A percentile compares a stretch with the other conserved stretches of the same genome.
These are phyloP conservation scores for Trypanosoma melophagium DNA, from an alignment of 208 protist species.

Conservation along the genomic window DNA sequence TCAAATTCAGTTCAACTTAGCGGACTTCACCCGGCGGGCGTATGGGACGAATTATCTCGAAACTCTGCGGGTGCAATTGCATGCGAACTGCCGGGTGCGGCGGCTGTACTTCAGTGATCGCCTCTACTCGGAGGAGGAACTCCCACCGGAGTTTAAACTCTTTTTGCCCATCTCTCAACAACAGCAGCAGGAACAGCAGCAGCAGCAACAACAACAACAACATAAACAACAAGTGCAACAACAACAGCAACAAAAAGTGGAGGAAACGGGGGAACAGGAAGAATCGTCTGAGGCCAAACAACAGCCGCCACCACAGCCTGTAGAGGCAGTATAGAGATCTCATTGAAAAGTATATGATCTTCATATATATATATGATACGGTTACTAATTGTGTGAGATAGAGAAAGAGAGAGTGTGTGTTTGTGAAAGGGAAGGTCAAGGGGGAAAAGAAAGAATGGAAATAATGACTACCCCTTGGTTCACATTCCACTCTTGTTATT, in stretches of 20 bases:
- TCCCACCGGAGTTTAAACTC: slow-evolving; percentile 99
- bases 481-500: not conserved
- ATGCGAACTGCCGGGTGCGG: slow-evolving; percentile 99
- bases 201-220: slow-evolving; percentile 22
- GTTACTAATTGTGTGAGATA: too few species aligned
- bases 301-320: slow-evolving; percentile 11
- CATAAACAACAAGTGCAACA: slow-evolving; percentile 25
- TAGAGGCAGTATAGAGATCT: slow-evolving; percentile 5
- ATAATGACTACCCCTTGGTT: not conserved
- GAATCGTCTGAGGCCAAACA: not conserved
- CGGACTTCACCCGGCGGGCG: slow-evolving; percentile 98
- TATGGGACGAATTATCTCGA: slow-evolving; percentile 99
- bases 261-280: not conserved
- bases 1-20: slow-evolving; percentile 99
- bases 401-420: too few species aligned
- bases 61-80: slow-evolving; percentile 97
- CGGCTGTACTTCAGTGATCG: slow-evolving; percentile 99
- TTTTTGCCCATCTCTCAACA: slow-evolving; percentile 94
- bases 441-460: not conserved
- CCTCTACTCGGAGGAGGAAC: slow-evolving; percentile 99
- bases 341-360: too few species aligned
- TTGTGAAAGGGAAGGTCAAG: too few species aligned
- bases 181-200: slow-evolving; percentile 34
- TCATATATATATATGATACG: too few species aligned
- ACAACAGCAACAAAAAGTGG: slow-evolving; percentile 8